phyloP scores from a whole-genome alignment of 2,329 filamentous ascomycete species.

The Alternaria triticina region DNA sequence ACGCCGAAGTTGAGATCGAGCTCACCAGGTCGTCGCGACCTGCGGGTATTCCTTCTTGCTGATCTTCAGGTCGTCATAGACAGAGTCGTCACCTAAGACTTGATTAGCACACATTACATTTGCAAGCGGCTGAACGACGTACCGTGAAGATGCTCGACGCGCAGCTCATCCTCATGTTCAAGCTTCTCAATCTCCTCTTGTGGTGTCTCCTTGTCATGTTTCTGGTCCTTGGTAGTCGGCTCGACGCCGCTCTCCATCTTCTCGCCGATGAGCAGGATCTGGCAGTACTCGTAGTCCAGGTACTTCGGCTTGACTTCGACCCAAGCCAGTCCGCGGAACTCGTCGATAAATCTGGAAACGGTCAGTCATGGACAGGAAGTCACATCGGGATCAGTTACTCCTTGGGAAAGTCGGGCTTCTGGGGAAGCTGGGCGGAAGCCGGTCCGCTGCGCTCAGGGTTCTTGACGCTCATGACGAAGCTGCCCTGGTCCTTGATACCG shows the following conservation, averaged over 20 bases:
- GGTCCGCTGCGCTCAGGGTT: slow-evolving; percentile 77
- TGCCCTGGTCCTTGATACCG: slow-evolving; percentile 73
- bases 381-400: slow-evolving; percentile 57
- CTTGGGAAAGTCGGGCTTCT: slow-evolving; percentile 72
- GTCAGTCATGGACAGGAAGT: slow-evolving; percentile 3
- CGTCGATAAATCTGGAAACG: slow-evolving; percentile 65
- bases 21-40: slow-evolving; percentile 45
- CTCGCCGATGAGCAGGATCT: slow-evolving; percentile 81
- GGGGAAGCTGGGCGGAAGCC: slow-evolving; percentile 65
- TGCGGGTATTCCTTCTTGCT: slow-evolving; percentile 66
- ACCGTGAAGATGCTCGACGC: slow-evolving; percentile 67
- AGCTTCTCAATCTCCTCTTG: slow-evolving; percentile 76
- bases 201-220: slow-evolving; percentile 65
- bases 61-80: slow-evolving; percentile 66
- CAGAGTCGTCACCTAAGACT: slow-evolving; percentile 60
- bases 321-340: slow-evolving; percentile 78
- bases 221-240: slow-evolving; percentile 63
- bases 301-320: slow-evolving; percentile 74
- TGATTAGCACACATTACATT: slow-evolving; percentile 5
- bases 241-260: slow-evolving; percentile 64
- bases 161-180: slow-evolving; percentile 74
- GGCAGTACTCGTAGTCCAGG: slow-evolving; percentile 75
- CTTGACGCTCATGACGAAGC: slow-evolving; percentile 79
- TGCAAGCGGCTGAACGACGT: slow-evolving; percentile 15
- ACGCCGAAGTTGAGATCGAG: background rate